phyloP scores from a whole-genome alignment of 768 basidiomycete species.

The Gymnopilus junonius region DNA sequence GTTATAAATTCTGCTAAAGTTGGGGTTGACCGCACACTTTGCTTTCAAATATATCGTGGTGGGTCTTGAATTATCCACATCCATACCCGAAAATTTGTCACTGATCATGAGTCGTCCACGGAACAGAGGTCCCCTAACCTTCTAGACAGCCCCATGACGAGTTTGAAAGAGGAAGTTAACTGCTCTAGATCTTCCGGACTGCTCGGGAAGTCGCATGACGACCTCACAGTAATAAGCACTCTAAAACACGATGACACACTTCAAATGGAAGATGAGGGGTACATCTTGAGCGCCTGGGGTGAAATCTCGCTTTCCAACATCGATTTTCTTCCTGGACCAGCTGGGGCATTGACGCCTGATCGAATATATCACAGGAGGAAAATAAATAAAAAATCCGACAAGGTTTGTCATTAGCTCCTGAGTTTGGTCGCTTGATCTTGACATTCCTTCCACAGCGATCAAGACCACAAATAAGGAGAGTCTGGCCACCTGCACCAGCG shows the following conservation, averaged over 20 bases:
- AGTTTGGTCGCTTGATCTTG: background rate
- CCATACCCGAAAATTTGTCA: no score
- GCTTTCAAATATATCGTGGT: no score
- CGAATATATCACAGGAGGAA: conserved; percentile 8
- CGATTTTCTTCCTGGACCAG: conserved; percentile 37
- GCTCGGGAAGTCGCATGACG: background rate
- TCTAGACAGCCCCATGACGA: no score
- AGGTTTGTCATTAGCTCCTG: background rate
- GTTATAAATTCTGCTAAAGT: no score
- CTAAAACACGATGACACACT: background rate
- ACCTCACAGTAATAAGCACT: background rate
- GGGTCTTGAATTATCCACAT: no score
- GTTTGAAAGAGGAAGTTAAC: background rate
- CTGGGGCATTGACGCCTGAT: conserved; percentile 25
- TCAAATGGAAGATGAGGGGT: conserved; percentile 26
- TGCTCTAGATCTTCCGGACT: background rate
- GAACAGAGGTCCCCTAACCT: no score
- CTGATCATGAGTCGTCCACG: no score
- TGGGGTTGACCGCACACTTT: no score
- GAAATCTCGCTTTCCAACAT: conserved; percentile 47
- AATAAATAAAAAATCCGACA: background rate
- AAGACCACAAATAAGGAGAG: conserved; percentile 26
- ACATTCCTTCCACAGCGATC: conserved; percentile 11
- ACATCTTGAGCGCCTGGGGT: conserved; percentile 48
- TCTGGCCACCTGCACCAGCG: conserved; percentile 27